Evolutionary conservation across 2,329 filamentous ascomycete species (phyloP), one percentile per base, ranked within the genome.

Genomic region (Trichoderma afroharzianum): DNA sequence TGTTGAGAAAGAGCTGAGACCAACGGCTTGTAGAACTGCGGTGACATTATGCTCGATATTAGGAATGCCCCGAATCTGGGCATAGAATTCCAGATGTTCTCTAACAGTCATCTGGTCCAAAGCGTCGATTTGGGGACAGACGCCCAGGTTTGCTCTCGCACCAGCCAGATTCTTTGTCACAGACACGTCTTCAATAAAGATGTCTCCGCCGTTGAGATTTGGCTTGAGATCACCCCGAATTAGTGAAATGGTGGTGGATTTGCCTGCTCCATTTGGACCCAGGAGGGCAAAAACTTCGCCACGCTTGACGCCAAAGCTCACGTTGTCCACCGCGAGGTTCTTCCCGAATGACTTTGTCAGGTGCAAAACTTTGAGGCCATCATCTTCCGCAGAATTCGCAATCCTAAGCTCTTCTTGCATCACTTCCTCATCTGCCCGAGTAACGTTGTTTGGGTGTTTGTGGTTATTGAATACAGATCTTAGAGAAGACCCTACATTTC

Each of bases 231-330:
- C 95, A n/a, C 95, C 95, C 73, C 95, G 89, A 74, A 98, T 94
- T 57, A 97, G 85, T 1, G 91, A 93, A 76, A 98, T 97, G 0
- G 92, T 97, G 0, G 94, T 97, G 0, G 91, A 94, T 77, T 98
- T 98, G 71, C 95, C 95, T 1, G 95, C 95, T 28, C 95, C 94
- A 78, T 97, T 97, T 18, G 95, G 94, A 0, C 95, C 95, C 1
- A 98, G 87, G 0, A 98, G 86, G 0, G 94, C 94, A 81, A 97
- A 97, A 1, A 97, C 92, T 79, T 97, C 92, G 63, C 93, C 92
- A 63, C 88, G 89, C 18, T 88, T 88, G 36, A 98, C 91, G 21
- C 92, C 91, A 76, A 98, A 97, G 0, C 92, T 93, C 55, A 97
- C 88, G 76, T 97, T 93, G 76, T 97, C 91, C n/a, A 98, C 94